Conservation (phyloP, 73 alveolate species). For the Paramecium caudatum region DNA sequence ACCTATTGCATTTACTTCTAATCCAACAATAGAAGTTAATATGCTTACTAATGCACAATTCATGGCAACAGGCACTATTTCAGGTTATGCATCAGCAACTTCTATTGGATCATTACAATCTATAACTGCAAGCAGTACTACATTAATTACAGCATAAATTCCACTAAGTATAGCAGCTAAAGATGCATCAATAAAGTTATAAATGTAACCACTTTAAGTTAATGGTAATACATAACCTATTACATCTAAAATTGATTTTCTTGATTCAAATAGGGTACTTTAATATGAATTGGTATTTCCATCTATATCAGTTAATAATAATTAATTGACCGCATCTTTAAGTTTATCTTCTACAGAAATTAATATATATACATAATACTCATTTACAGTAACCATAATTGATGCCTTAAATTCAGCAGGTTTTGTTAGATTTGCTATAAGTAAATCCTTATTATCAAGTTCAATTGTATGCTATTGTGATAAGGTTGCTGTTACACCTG, state of each 20-base stretch:
- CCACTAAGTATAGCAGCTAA: neutral
- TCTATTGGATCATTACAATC: slow-evolving; percentile 5
- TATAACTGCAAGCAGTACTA: neutral
- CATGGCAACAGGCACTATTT: neutral
- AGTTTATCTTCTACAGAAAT: neutral
- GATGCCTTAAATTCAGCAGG: slow-evolving; percentile 49
- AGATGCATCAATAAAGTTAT: slow-evolving; percentile 8
- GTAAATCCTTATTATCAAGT: neutral
- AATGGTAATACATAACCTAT: slow-evolving; percentile 43
- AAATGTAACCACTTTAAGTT: slow-evolving; percentile 5
- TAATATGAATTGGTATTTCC: slow-evolving; percentile 3
- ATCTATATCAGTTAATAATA: neutral
- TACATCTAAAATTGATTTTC: slow-evolving; percentile 7
- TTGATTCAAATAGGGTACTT: neutral
- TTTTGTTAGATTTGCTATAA: neutral
- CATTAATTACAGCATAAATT: neutral
- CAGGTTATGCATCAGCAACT: neutral
- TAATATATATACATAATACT: slow-evolving; percentile 4
- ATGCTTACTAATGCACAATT: neutral
- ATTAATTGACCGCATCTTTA: neutral
- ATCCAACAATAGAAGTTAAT: neutral
- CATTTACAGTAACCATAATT: neutral
- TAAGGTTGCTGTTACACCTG: neutral
- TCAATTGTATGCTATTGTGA: neutral
- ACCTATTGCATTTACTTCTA: neutral